Conservation (phyloP, 73 alveolate genomes). For the Paramecium primaurelia region DNA sequence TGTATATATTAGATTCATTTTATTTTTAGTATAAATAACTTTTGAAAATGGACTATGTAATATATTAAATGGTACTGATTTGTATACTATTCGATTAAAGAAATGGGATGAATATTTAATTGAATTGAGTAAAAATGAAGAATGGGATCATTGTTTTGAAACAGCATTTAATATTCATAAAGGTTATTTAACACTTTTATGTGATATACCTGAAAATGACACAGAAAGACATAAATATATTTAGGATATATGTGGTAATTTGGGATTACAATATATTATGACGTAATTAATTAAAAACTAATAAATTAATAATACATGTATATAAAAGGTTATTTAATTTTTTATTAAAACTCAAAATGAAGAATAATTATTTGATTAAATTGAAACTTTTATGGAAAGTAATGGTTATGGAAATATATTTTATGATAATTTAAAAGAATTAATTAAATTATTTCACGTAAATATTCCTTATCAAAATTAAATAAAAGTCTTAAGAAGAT, state of each 20-base stretch:
- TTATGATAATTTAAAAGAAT: not conserved
- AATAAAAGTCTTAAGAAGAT: not conserved
- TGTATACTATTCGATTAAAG: not conserved
- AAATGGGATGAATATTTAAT: constrained; percentile 11
- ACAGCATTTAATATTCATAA: not conserved
- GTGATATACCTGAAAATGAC: constrained; percentile 35
- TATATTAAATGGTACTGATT: not conserved
- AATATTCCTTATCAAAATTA: not conserved
- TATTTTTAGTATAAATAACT: not conserved
- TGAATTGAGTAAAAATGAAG: not conserved
- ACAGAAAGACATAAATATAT: not conserved
- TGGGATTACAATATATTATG: not conserved
- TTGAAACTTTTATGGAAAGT: not conserved
- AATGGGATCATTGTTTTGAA: constrained; percentile 14
- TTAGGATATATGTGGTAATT: not conserved
- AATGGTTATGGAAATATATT: not conserved
- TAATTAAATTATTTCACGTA: not conserved
- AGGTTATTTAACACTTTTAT: not conserved
- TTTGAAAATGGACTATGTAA: not conserved
- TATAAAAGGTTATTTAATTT: not conserved
- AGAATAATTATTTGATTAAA: not conserved
- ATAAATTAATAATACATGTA: not conserved
- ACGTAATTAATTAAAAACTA: not conserved
- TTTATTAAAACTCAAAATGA: not conserved
- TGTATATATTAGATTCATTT: not conserved